Evolutionary conservation across 208 protist genomes (phyloP).

Genomic region (Trypanosoma platydactyli): DNA sequence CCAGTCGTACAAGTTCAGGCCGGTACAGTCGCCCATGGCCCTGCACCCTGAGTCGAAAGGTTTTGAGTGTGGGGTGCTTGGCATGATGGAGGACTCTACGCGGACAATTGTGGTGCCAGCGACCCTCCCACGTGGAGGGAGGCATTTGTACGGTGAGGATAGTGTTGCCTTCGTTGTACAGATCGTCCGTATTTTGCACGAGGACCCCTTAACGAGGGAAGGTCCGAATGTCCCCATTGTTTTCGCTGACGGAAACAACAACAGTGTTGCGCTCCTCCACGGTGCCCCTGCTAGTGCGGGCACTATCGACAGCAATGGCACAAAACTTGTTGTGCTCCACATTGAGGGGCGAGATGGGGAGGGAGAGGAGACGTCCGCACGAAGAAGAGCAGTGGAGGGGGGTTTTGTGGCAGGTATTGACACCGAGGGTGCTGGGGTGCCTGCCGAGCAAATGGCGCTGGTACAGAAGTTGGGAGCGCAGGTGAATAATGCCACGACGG

Average conservation of each 20-base stretch:
- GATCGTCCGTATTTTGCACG: constrained; percentile 38
- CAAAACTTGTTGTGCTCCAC: constrained; percentile 24
- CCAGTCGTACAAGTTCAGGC: constrained; percentile 48
- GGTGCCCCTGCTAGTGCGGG: background rate
- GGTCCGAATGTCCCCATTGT: constrained; percentile 22
- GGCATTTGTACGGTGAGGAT: constrained; percentile 33
- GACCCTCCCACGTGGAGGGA: constrained; percentile 25
- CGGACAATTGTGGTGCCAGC: constrained; percentile 49
- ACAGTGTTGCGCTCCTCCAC: background rate
- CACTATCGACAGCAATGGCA: constrained; percentile 11
- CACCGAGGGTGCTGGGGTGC: constrained; percentile 39
- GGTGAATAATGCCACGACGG: constrained; percentile 43
- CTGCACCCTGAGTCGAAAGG: constrained; percentile 39
- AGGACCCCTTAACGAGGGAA: constrained; percentile 3
- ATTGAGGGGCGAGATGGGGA: constrained; percentile 9
- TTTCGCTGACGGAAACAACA: constrained; percentile 11
- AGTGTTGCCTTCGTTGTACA: constrained; percentile 55
- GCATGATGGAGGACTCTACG: constrained; percentile 54
- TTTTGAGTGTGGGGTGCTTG: constrained; percentile 64
- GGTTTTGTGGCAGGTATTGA: constrained; percentile 24
- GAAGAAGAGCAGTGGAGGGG: too few species aligned
- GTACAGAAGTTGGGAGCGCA: constrained; percentile 62
- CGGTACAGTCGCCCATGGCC: constrained; percentile 36
- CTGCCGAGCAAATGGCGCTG: constrained; percentile 67
- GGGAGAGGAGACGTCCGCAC: too few species aligned